phyloP scores from a whole-genome alignment of 2,329 filamentous ascomycete genomes.

The Spiromastix sp. region DNA sequence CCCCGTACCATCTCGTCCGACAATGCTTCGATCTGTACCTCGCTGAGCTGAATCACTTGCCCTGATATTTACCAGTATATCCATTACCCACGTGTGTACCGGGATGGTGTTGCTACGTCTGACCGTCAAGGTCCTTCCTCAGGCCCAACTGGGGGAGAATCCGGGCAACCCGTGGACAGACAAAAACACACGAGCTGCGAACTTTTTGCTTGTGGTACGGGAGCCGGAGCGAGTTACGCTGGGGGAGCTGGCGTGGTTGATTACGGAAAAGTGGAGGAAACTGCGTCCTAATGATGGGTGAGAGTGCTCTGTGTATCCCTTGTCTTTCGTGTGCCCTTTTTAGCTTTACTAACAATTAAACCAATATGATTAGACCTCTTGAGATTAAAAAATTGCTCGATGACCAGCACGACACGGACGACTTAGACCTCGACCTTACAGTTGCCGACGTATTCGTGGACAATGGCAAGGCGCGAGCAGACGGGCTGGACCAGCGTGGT shows the following conservation, averaged over 20 bases:
- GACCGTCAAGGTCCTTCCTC: constrained; percentile 24
- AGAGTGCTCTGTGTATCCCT: no score
- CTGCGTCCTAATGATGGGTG: constrained; percentile 23
- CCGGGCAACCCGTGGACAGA: constrained; percentile 11
- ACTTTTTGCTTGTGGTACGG: constrained; percentile 22
- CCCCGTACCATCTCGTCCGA: no score
- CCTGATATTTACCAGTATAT: no score
- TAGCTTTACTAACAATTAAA: not conserved
- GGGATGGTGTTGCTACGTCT: constrained; percentile 29
- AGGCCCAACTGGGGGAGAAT: constrained; percentile 14
- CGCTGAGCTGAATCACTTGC: no score
- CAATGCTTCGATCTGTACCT: no score
- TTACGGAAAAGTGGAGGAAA: constrained; percentile 24
- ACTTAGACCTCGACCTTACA: constrained; percentile 23
- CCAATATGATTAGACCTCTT: constrained; percentile 24
- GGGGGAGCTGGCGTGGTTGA: constrained; percentile 20
- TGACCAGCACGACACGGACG: constrained; percentile 21
- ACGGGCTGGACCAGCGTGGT: constrained; percentile 26
- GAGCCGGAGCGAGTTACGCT: constrained; percentile 23
- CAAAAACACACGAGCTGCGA: constrained; percentile 10
- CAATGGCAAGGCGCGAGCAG: constrained; percentile 22
- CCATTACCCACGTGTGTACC: no score
- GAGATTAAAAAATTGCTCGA: constrained; percentile 29
- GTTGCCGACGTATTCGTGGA: constrained; percentile 31
- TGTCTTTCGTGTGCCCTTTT: not conserved